These are phyloP conservation scores for Jatropha curcas DNA, from an alignment of 345 rosid genomes.

Conservation along the genomic window DNA sequence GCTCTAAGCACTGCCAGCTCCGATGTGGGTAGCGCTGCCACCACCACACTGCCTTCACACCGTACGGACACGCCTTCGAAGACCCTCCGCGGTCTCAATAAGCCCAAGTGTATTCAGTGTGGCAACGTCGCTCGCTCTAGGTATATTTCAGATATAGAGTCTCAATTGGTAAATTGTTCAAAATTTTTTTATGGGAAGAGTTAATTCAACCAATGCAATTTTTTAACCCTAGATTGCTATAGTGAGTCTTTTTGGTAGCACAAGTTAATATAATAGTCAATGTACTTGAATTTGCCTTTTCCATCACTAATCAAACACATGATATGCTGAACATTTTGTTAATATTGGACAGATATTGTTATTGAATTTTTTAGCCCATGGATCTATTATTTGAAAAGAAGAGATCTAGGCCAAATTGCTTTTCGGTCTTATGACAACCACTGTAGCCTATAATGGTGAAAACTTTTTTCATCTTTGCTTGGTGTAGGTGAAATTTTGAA, in stretches of 20 bases:
- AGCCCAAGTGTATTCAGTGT: constrained; percentile 94
- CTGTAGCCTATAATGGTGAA: not conserved
- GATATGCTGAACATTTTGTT: not conserved
- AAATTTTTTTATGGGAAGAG: not conserved
- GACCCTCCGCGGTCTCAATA: constrained; percentile 94
- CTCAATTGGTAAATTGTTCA: not conserved
- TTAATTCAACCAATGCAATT: not conserved
- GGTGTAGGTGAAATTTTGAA: not conserved
- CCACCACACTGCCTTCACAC: not conserved
- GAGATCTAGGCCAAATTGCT: not conserved
- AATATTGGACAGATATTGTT: not conserved
- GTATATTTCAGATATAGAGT: constrained; percentile 25
- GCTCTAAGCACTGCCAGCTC: constrained; percentile 18
- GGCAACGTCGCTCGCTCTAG: constrained; percentile 99
- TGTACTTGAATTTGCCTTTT: not conserved
- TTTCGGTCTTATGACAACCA: not conserved
- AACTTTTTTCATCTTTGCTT: not conserved
- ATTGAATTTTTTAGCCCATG: not conserved
- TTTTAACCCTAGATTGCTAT: not conserved
- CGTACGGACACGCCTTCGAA: constrained; percentile 45
- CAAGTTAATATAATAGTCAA: not conserved
- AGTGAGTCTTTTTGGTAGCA: not conserved
- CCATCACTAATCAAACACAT: not conserved
- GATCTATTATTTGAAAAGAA: not conserved
- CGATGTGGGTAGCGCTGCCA: constrained; percentile 13